A percentile compares a stretch with the other conserved stretches of the same genome.
Evolutionary conservation across 2,329 filamentous ascomycete species (phyloP).

Genomic region (Pyricularia pennisetigena): DNA sequence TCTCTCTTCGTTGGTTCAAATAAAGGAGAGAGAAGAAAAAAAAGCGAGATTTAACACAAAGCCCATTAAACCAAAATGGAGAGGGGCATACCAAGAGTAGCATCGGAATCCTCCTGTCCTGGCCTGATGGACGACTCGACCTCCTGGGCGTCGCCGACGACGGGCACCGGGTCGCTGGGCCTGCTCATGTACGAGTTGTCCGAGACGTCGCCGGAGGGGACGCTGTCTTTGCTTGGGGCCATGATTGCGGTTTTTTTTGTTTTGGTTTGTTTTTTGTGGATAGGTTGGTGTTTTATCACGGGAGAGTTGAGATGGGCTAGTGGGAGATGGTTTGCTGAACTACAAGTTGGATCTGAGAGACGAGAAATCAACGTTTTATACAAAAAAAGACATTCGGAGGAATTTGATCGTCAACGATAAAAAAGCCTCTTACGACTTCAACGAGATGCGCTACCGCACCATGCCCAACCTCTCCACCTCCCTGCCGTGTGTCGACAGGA

Average conservation of each 20-base stretch:
- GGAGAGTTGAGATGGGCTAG: neutral
- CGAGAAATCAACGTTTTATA: neutral
- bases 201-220: neutral
- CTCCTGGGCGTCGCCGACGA: neutral
- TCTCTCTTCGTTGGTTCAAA: too few relatives aligned
- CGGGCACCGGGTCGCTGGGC: neutral
- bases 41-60: too few relatives aligned
- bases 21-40: too few relatives aligned
- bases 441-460: neutral
- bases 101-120: neutral
- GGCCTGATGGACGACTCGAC: neutral
- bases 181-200: neutral
- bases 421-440: neutral
- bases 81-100: neutral
- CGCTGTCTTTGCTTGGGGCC: neutral
- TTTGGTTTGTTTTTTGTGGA: too few relatives aligned
- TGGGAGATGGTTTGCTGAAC: neutral
- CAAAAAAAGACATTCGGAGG: neutral
- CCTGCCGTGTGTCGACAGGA: neutral
- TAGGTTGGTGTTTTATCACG: neutral
- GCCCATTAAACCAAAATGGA: neutral
- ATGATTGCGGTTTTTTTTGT: neutral
- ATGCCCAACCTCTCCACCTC: neutral
- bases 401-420: neutral
- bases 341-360: neutral